phyloP scores from a whole-genome alignment of 768 basidiomycete genomes.

The Boletellus ananas region DNA sequence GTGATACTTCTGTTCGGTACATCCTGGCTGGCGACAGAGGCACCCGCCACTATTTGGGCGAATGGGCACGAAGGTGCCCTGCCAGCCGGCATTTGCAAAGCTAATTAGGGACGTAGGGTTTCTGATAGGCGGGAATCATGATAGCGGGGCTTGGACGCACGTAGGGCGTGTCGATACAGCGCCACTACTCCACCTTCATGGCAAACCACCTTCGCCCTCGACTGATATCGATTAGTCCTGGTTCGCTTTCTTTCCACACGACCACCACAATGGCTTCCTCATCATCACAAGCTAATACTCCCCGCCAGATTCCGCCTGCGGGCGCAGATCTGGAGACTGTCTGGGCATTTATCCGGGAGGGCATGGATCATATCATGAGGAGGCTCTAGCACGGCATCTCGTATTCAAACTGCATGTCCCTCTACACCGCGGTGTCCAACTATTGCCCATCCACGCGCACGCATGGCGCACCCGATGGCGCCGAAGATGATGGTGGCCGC shows the following conservation, averaged over 20 bases:
- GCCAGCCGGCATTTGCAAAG: constrained; percentile 79
- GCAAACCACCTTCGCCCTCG: constrained; percentile 5
- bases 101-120: constrained; percentile 91
- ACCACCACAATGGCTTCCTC: constrained; percentile 35
- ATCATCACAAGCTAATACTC: constrained; percentile 25
- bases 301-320: constrained; percentile 58
- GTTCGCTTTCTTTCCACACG: constrained; percentile 19
- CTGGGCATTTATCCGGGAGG: constrained; percentile 85
- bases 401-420: constrained; percentile 82
- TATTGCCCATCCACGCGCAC: constrained; percentile 91
- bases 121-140: constrained; percentile 60
- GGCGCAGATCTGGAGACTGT: constrained; percentile 75
- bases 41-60: constrained; percentile 96
- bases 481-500: constrained; percentile 39
- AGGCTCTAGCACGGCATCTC: constrained; percentile 88
- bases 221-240: constrained; percentile 6
- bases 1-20: constrained; percentile 90
- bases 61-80: constrained; percentile 94
- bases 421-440: constrained; percentile 95
- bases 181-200: constrained; percentile 29
- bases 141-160: constrained; percentile 78
- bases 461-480: constrained; percentile 45
- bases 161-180: constrained; percentile 16
- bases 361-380: constrained; percentile 88
- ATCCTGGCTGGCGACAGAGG: constrained; percentile 92